Evolutionary conservation across 306 rosid species (phyloP), one percentile per base, ranked within the genome.

Genomic region (Acacia acuminata): DNA sequence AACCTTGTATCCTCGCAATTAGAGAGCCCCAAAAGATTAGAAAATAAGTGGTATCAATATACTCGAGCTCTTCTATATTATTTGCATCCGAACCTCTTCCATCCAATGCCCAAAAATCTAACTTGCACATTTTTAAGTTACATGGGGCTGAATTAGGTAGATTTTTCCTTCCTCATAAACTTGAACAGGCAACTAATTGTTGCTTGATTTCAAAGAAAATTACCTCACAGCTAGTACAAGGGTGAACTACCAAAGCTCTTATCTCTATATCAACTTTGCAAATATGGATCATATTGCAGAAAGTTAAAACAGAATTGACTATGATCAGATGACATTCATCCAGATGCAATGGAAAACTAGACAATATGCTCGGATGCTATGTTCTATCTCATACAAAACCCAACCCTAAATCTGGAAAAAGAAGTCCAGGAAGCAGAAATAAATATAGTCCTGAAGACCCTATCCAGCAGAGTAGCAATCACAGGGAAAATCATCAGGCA

Each of bases 161-260:
- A 65, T 55, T 8, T 66, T 43, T 53, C 67, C 80, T 78, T n/a
- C 42, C 43, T 10, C 50, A 36, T 38, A 73, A 83, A 10, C 53
- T 72, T 2, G 40, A 13, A 34, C 17, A 15, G 81, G 8, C 60
- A 72, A 47, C 76, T 47, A 72, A 16, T 72, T 25, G 72, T 66
- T 76, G 15, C 71, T 63, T 10, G 40, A 76, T 27, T 10, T 68
- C 48, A 47, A 60, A 66, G 67, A 55, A 55, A 81, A 48, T 72
- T 14, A 78, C 9, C 75, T 34, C 7, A 61, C 42, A 47, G 48
- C 38, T 30, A 78, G 71, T 74, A 67, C 53, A 43, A 78, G 32
- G 76, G 72, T 30, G 51, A 60, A 48, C 36, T 24, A 74, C 50
- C 48, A 30, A 67, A 72, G 60, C 60, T 3, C 55, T 53, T n/a